These are phyloP conservation scores for Emiliania huxleyi DNA, from an alignment of 78 protist genomes.

Conservation along the genomic window DNA sequence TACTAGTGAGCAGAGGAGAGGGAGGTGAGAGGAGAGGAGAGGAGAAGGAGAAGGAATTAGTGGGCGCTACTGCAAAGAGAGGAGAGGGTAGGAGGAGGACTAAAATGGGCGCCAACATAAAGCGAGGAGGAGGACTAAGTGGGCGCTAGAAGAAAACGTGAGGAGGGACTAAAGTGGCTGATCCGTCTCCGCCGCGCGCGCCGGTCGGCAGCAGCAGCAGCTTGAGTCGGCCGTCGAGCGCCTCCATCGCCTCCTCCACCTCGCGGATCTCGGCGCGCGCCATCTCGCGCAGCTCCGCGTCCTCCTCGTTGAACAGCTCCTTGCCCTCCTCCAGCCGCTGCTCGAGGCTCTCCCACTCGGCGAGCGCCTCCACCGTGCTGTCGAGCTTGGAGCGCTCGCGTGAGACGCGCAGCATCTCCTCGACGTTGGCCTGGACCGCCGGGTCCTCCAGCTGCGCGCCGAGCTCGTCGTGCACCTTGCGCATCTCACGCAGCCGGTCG, in stretches of 20 bases:
- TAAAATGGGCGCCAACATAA: too few relatives aligned
- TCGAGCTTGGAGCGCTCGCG: neutral
- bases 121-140: too few relatives aligned
- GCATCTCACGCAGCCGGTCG: neutral
- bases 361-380: neutral
- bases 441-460: neutral
- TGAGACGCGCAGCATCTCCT: neutral
- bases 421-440: neutral
- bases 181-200: slow-evolving; percentile 54
- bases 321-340: neutral
- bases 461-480: neutral
- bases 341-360: neutral
- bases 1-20: too few relatives aligned
- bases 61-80: too few relatives aligned
- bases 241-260: neutral
- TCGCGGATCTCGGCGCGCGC: neutral
- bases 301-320: neutral
- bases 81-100: too few relatives aligned
- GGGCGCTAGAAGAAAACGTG: too few relatives aligned
- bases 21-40: too few relatives aligned
- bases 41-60: too few relatives aligned
- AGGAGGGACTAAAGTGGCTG: too few relatives aligned
- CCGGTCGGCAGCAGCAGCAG: slow-evolving; percentile 46
- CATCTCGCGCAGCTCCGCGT: neutral
- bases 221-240: slow-evolving; percentile 19